Evolutionary conservation across 1,139 yeast genomes (phyloP).

Genomic region (Chernovozyma sophiae-reginae): DNA sequence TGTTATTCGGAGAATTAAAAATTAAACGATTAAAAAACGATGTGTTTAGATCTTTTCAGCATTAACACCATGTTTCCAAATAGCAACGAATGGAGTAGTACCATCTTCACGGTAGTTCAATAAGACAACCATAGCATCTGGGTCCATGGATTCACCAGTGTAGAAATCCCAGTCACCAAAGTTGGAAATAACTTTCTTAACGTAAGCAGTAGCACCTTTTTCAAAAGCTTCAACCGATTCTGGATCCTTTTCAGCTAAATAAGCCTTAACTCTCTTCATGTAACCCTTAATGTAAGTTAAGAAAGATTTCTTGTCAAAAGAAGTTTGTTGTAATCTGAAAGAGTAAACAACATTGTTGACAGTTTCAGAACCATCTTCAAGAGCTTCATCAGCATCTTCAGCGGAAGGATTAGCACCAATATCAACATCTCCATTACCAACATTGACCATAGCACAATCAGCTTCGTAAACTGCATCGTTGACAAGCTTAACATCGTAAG

Average conservation of each 20-base stretch:
- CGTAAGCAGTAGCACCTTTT: conserved; percentile 94
- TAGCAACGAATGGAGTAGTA: conserved; percentile 91
- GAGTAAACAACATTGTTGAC: conserved; percentile 98
- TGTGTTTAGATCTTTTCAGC: conserved; percentile 76
- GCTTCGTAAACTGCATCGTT: conserved; percentile 95
- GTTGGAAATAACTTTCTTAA: conserved; percentile 89
- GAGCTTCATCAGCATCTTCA: conserved; percentile 79
- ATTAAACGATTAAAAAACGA: background rate
- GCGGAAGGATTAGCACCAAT: conserved; percentile 99
- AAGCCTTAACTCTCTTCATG: conserved; percentile 93
- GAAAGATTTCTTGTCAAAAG: conserved; percentile 96
- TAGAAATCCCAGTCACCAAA: conserved; percentile 99
- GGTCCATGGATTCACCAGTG: conserved; percentile 99
- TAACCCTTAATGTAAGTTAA: conserved; percentile 94
- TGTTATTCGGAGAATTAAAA: background rate
- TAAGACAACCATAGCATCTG: conserved; percentile 96
- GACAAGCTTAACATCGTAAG: conserved; percentile 83
- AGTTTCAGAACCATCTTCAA: conserved; percentile 80
- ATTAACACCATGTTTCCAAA: conserved; percentile 98
- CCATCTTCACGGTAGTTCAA: conserved; percentile 99
- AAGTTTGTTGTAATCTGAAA: conserved; percentile 94
- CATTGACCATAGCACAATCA: conserved; percentile 87
- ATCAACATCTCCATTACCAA: conserved; percentile 81
- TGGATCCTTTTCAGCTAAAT: conserved; percentile 84
- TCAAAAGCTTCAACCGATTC: conserved; percentile 83